A percentile compares a stretch with the other conserved stretches of the same genome.
Evolutionary conservation across 2,329 filamentous ascomycete genomes (phyloP).

Genomic region (Colletotrichum lindemuthianum): DNA sequence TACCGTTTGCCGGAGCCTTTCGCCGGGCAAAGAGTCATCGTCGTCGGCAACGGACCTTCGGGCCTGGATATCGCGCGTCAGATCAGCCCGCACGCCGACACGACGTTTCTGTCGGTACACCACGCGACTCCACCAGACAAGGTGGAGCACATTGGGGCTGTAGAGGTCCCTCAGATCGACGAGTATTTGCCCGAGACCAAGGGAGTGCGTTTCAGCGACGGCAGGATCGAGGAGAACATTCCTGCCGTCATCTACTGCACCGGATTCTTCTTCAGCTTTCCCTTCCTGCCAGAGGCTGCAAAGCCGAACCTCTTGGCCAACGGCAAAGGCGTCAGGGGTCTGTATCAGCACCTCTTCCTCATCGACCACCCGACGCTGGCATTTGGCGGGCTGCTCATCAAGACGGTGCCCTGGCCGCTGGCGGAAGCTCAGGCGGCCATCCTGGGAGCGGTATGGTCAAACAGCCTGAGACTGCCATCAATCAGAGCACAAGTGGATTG

Average conservation of each 20-base stretch:
- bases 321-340: conserved; percentile 74
- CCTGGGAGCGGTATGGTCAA: conserved; percentile 81
- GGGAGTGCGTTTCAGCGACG: conserved; percentile 73
- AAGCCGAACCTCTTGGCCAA: conserved; percentile 67
- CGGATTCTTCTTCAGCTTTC: conserved; percentile 82
- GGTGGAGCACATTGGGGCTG: conserved; percentile 56
- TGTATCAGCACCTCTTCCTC: conserved; percentile 85
- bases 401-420: conserved; percentile 88
- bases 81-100: conserved; percentile 67
- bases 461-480: conserved; percentile 72
- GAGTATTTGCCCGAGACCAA: conserved; percentile 64
- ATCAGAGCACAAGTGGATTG: conserved; percentile 73
- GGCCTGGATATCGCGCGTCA: conserved; percentile 86
- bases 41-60: conserved; percentile 87
- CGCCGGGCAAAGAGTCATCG: conserved; percentile 76
- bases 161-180: conserved; percentile 67
- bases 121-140: conserved; percentile 58
- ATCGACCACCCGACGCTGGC: conserved; percentile 80
- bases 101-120: conserved; percentile 73
- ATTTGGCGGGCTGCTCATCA: conserved; percentile 80
- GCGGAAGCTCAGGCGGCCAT: conserved; percentile 83
- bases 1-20: conserved; percentile 76
- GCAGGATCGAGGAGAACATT: conserved; percentile 67
- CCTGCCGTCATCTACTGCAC: conserved; percentile 83
- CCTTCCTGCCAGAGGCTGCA: conserved; percentile 63